These are phyloP conservation scores for Colletotrichum limetticola DNA, from an alignment of 2,329 filamentous ascomycete genomes.

Conservation along the genomic window DNA sequence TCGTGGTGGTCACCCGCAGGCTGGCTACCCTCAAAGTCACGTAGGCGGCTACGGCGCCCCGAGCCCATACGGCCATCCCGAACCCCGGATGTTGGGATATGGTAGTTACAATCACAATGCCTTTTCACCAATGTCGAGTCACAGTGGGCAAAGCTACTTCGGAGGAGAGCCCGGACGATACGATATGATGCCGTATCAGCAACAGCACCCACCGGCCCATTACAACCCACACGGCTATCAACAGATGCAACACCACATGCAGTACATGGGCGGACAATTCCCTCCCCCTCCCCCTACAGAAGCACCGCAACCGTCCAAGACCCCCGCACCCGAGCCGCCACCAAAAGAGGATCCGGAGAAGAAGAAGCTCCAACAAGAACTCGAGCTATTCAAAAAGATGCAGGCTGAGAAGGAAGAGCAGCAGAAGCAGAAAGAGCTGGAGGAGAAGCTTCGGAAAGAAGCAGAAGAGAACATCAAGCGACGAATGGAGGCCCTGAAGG, in stretches of 20 bases:
- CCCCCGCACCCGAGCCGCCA: constrained; percentile 51
- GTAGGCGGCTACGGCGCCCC: constrained; percentile 53
- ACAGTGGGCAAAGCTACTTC: constrained; percentile 54
- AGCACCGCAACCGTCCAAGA: constrained; percentile 48
- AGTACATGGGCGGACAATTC: constrained; percentile 50
- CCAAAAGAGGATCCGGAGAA: constrained; percentile 66
- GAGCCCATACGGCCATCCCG: constrained; percentile 44
- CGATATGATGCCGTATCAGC: constrained; percentile 63
- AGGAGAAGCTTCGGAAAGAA: constrained; percentile 57
- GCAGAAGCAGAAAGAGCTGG: constrained; percentile 55
- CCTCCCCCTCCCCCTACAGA: constrained; percentile 56
- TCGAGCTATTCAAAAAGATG: constrained; percentile 61
- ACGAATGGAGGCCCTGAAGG: constrained; percentile 53
- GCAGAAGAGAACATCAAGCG: constrained; percentile 56
- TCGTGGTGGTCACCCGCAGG: constrained; percentile 39
- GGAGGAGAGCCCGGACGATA: constrained; percentile 52
- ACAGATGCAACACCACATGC: constrained; percentile 49
- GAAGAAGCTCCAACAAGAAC: constrained; percentile 69
- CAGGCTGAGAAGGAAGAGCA: constrained; percentile 58
- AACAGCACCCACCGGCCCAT: constrained; percentile 42
- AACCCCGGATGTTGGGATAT: constrained; percentile 59
- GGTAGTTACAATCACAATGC: constrained; percentile 53
- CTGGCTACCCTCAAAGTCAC: constrained; percentile 60
- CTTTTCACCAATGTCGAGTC: constrained; percentile 54
- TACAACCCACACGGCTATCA: constrained; percentile 44